Conservation (phyloP, 768 basidiomycete species). For the Agaricus blazei region DNA sequence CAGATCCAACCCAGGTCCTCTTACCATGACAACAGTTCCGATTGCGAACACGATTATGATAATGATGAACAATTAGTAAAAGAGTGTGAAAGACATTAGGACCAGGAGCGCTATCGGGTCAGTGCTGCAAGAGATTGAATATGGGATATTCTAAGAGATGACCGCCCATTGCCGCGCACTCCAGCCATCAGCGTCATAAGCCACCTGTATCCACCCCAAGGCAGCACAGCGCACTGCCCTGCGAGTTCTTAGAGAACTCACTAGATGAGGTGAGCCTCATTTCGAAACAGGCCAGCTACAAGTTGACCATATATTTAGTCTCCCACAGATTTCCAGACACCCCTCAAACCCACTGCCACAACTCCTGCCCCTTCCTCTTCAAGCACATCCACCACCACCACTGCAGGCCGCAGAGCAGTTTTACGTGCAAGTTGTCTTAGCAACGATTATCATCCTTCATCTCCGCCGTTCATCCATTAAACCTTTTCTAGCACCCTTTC, state of each 20-base stretch:
- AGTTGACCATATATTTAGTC: slow-evolving; percentile 14
- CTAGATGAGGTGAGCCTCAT: slow-evolving; percentile 15
- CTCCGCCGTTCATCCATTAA: slow-evolving; percentile 8
- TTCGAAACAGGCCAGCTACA: background rate
- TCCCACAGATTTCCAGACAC: slow-evolving; percentile 19
- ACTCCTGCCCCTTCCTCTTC: slow-evolving; percentile 22
- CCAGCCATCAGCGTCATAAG: slow-evolving; percentile 32
- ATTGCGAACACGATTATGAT: slow-evolving; percentile 12
- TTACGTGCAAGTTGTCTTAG: slow-evolving; percentile 15
- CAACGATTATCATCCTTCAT: slow-evolving; percentile 18
- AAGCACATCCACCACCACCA: background rate
- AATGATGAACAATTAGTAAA: background rate
- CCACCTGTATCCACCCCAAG: slow-evolving; percentile 33
- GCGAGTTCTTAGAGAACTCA: slow-evolving; percentile 34
- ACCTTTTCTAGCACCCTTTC: slow-evolving; percentile 58
- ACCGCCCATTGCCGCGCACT: slow-evolving; percentile 44
- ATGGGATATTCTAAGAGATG: slow-evolving; percentile 11
- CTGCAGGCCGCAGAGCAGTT: slow-evolving; percentile 1
- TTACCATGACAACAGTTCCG: slow-evolving; percentile 32
- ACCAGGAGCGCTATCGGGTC: background rate
- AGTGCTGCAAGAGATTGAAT: slow-evolving; percentile 18
- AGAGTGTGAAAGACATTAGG: background rate
- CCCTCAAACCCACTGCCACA: slow-evolving; percentile 29
- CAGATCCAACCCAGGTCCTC: slow-evolving; percentile 19
- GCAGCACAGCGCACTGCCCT: slow-evolving; percentile 36